These are phyloP conservation scores for Aspergillus novoparasiticus DNA, from an alignment of 2,329 filamentous ascomycete species.

Conservation along the genomic window DNA sequence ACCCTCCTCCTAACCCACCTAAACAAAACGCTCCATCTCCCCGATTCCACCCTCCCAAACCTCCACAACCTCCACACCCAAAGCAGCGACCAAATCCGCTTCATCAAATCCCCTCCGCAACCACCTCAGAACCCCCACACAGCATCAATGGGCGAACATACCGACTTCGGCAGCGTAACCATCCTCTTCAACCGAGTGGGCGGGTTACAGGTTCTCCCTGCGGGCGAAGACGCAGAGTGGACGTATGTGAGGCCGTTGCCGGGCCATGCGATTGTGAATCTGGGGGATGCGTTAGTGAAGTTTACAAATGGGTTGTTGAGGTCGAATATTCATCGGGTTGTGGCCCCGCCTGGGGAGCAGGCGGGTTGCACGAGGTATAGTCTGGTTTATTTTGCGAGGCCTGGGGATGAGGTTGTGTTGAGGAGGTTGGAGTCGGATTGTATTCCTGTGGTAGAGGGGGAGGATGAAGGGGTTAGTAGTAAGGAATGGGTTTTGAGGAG, in stretches of 20 bases:
- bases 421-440: constrained; percentile 39
- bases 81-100: constrained; percentile 59
- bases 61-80: constrained; percentile 47
- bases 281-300: constrained; percentile 49
- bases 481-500: constrained; percentile 48
- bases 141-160: constrained; percentile 54
- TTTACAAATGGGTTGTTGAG: constrained; percentile 46
- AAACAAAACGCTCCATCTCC: constrained; percentile 48
- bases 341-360: not conserved
- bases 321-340: constrained; percentile 33
- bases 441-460: constrained; percentile 32
- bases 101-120: constrained; percentile 54
- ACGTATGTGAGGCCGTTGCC: constrained; percentile 56
- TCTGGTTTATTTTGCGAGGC: not conserved
- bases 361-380: not conserved
- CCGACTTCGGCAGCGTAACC: constrained; percentile 60
- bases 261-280: constrained; percentile 49
- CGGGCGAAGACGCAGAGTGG: constrained; percentile 48
- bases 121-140: constrained; percentile 43
- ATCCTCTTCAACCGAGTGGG: constrained; percentile 60
- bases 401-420: constrained; percentile 50
- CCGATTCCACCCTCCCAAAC: constrained; percentile 44
- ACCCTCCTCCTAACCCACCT: constrained; percentile 48
- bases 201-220: constrained; percentile 56
- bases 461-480: constrained; percentile 42